These are phyloP conservation scores for Diaporthe sp. DNA, from an alignment of 2,329 filamentous ascomycete species.

Conservation along the genomic window DNA sequence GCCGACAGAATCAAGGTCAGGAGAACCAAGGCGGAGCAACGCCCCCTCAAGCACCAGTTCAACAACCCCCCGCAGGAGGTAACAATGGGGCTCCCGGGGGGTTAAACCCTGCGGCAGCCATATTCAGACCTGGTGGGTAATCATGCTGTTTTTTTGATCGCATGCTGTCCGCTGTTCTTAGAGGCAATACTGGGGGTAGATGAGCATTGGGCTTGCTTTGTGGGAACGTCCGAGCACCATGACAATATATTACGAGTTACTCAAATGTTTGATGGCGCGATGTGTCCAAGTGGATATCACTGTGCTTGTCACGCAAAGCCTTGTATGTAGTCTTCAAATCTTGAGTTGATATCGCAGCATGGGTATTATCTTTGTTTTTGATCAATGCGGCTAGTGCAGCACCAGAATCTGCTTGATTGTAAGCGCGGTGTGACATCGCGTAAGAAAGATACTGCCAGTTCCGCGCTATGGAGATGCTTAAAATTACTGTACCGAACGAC, in stretches of 20 bases:
- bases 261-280: not conserved
- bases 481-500: not conserved
- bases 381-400: too few species aligned
- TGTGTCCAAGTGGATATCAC: not conserved
- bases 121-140: conserved; percentile 5
- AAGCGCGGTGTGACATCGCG: not conserved
- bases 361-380: too few species aligned
- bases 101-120: not conserved
- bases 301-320: not conserved
- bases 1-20: not conserved
- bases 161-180: not conserved
- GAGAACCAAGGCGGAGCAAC: not conserved
- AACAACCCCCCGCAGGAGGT: not conserved
- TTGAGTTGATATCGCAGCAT: not conserved
- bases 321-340: not conserved
- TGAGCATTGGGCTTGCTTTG: not conserved
- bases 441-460: not conserved
- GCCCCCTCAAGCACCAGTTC: not conserved
- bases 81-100: not conserved
- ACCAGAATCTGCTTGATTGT: not conserved
- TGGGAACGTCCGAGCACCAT: not conserved
- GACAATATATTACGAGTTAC: not conserved
- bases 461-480: not conserved
- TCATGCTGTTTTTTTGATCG: not conserved
- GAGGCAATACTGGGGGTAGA: not conserved